Percentiles rank a stretch among this genome's conserved stretches.
phyloP scores from a whole-genome alignment of 1,139 yeast species.

The Nakaseomyces uthaithaninus region DNA sequence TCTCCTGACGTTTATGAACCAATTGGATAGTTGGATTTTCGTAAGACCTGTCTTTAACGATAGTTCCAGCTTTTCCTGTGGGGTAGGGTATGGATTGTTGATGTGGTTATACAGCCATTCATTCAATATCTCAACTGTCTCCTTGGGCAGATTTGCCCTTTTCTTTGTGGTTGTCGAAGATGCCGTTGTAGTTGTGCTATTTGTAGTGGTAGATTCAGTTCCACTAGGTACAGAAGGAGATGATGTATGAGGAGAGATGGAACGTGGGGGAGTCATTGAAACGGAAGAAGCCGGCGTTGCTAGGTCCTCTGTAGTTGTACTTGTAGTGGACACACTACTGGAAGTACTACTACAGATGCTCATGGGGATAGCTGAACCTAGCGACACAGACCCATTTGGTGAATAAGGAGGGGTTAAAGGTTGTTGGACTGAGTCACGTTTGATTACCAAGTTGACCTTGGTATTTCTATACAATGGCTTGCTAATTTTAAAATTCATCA shows the following conservation, averaged over 20 bases:
- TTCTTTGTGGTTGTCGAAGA: slow-evolving; percentile 7
- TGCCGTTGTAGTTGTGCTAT: background rate
- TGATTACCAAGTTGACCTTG: slow-evolving; percentile 3
- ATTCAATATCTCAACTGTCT: slow-evolving; percentile 72
- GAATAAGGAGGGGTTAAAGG: slow-evolving; percentile 3
- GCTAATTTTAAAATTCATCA: background rate
- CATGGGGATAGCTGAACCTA: slow-evolving; percentile 2
- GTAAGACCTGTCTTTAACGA: slow-evolving; percentile 80
- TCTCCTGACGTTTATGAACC: slow-evolving; percentile 95
- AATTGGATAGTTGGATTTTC: slow-evolving; percentile 84
- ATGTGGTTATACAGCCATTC: slow-evolving; percentile 80
- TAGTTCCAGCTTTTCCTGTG: slow-evolving; percentile 75
- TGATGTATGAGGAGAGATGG: background rate
- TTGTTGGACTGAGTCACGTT: background rate
- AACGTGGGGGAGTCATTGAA: background rate
- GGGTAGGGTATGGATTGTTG: slow-evolving; percentile 90
- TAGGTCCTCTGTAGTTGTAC: slow-evolving; percentile 1
- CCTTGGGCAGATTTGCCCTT: slow-evolving; percentile 80
- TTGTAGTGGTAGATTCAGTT: background rate
- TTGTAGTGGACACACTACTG: slow-evolving; percentile 7
- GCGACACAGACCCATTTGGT: background rate
- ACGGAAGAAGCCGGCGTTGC: background rate
- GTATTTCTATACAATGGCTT: slow-evolving; percentile 1
- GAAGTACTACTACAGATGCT: slow-evolving; percentile 6
- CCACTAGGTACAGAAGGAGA: background rate